Evolutionary conservation across 2,329 filamentous ascomycete species (phyloP), one percentile per base, ranked within the genome.

Genomic region (Purpureocillium lavendulum): DNA sequence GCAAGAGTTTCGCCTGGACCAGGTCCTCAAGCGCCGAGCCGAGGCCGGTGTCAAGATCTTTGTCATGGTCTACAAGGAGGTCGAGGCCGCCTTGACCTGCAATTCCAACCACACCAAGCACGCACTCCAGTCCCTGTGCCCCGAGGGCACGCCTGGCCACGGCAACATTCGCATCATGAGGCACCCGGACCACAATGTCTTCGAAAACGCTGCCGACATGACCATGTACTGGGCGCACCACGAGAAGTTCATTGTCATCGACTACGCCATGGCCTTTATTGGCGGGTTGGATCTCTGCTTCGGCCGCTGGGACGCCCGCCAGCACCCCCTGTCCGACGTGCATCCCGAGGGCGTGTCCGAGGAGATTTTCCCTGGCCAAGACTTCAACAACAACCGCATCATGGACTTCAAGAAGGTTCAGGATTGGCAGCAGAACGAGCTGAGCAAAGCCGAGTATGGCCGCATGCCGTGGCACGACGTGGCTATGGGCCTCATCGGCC

Each of bases 391-490:
- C 62, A 96, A 95, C 59, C 80, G 90, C 30, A 82, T 97, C 50
- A 85, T 94, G 82, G 92, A 98, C 54, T 98, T 97, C 58, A 75
- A 96, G 51, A 84, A 82, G 26, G 92, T 97, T 2, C 61, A 85
- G 24, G 83, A 96, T 55, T 97, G 90, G 90, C 87, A 92, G 60
- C 77, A 83, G 36, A 97, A 98, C 49, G 87, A 95, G 58, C 69
- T 97, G 13, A 87, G 81, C 60, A 97, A 97, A 63, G 80, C 84
- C 3, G 87, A 95, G 36, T 94, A 82, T 52, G 89, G 89, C 7
- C 82, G 92, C 24, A 97, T 98, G 92, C 90, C 90, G 0, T 98
- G 92, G 92, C 89, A 97, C 56, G 92, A 98, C 58, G 88, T 96
- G 3, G 75, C 86, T 9, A 94, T 97, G 84, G 88, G 84, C 11